Base-by-base conservation (phyloP, 441 rosid species). In the Raphanus hybrid region DNA sequence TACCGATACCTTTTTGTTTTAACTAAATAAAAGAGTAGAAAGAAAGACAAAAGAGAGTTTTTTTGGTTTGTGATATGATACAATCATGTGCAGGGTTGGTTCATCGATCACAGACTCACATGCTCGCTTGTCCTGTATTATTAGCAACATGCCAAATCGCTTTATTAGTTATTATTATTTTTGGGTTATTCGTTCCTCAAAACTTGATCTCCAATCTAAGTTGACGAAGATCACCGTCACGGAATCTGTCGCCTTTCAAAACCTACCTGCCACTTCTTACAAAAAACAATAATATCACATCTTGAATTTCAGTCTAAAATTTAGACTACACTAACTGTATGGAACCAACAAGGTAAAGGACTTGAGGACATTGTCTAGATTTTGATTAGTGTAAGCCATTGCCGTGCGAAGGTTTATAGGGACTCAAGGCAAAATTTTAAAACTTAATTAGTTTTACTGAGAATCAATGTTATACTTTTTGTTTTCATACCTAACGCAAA, bases 221-320 rank as follows among this genome's bases (percentile, higher is more conserved):
- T 54, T 52, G 66, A 73, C 7, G 29, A 75, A 37, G 73, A 75
- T 52, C 82, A 80, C 82, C 82, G 76, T 59, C 82, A 78, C 67
- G 52, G 35, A 66, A 26, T 34, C 57, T 66, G 73, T 71, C 43
- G 63, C 63, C 69, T 34, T 62, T 9, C 74, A 50, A 4, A 18
- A 66, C 66, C 68, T 48, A 57, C 71, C 60, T 12, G 15, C 8
- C 60, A 29, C 48, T 71, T 48, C 35, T 62, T 12, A 52, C 62
- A 2, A 12, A n/a, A 4, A 61, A 32, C 43, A 35, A 35, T 35
- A 35, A 35, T 35, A 35, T 35, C 8, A 35, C 39, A 35, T 35
- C 39, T 35, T 35, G 39, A 35, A 35, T 29, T 29, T 29, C 34
- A 29, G 34, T 29, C 34, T 29, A 29, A 29, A 29, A 29, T 29